Conservation (phyloP, 75 land plant genomes). For the Pinus tabuliformis region DNA sequence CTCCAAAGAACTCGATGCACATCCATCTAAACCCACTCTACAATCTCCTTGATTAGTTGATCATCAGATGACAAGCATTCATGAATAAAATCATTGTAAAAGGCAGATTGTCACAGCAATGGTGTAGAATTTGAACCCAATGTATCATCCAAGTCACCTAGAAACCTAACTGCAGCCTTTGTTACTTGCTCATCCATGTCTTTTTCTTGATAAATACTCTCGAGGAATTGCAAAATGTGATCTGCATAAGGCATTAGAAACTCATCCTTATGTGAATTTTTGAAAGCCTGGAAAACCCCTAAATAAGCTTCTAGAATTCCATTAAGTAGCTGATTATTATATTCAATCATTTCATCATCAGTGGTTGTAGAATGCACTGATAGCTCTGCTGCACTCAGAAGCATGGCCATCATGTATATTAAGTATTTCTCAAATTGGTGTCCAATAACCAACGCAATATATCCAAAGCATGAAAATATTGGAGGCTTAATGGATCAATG, state of each 20-base stretch:
- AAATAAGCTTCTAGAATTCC: slow-evolving; percentile 91
- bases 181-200: slow-evolving; percentile 29
- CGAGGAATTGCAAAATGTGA: slow-evolving; percentile 69
- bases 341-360: slow-evolving; percentile 86
- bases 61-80: slow-evolving; percentile 88
- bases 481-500: slow-evolving; percentile 54
- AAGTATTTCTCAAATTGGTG: slow-evolving; percentile 67
- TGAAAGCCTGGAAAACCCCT: slow-evolving; percentile 84
- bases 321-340: slow-evolving; percentile 78
- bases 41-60: slow-evolving; percentile 84
- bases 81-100: slow-evolving; percentile 83
- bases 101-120: slow-evolving; percentile 65
- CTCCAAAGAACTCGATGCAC: slow-evolving; percentile 55
- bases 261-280: slow-evolving; percentile 59
- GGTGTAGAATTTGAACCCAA: slow-evolving; percentile 67
- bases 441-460: slow-evolving; percentile 74
- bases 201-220: slow-evolving; percentile 59
- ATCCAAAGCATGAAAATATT: slow-evolving; percentile 81
- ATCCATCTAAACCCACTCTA: slow-evolving; percentile 87
- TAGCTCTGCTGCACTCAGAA: slow-evolving; percentile 80
- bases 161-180: slow-evolving; percentile 87
- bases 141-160: slow-evolving; percentile 92
- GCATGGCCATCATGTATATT: slow-evolving; percentile 65
- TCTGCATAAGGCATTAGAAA: slow-evolving; percentile 61
- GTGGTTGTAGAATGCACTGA: slow-evolving; percentile 39